Percentiles rank a stretch among this genome's conserved stretches.
These are phyloP conservation scores for Picea mariana DNA, from an alignment of 83 land plant species.

Conservation along the genomic window DNA sequence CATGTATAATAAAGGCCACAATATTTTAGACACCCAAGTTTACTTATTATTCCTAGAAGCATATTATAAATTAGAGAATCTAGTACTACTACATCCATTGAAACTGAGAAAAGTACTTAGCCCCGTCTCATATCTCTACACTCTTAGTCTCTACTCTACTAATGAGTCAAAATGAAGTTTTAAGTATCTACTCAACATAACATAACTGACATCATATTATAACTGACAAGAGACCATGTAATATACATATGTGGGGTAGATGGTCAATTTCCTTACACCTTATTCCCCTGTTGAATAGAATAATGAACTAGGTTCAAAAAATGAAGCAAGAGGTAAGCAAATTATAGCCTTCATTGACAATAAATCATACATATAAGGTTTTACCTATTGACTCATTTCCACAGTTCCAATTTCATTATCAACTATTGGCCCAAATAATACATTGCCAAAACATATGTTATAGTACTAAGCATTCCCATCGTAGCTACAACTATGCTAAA, in stretches of 20 bases:
- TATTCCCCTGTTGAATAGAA: no score
- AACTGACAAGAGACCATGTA: not conserved
- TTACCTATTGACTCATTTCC: no score
- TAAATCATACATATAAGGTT: not conserved
- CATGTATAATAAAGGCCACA: no score
- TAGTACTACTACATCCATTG: no score
- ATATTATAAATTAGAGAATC: no score
- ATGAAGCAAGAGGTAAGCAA: not conserved
- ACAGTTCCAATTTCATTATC: slow-evolving; percentile 99
- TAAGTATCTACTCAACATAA: no score
- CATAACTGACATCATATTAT: not conserved
- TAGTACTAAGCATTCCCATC: slow-evolving; percentile 99
- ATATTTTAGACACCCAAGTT: no score
- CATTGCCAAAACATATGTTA: slow-evolving; percentile 97
- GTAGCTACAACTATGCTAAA: slow-evolving; percentile 99
- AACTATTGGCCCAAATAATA: slow-evolving; percentile 99
- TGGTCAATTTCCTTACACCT: not conserved
- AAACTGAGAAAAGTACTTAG: no score
- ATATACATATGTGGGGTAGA: not conserved
- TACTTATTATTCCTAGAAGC: no score
- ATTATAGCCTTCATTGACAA: not conserved
- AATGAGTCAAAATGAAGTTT: no score
- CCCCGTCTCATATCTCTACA: no score
- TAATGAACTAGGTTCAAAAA: not conserved
- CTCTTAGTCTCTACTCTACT: no score